Evolutionary conservation across 2,329 filamentous ascomycete genomes (phyloP).

Genomic region (Alternaria tenuissima): DNA sequence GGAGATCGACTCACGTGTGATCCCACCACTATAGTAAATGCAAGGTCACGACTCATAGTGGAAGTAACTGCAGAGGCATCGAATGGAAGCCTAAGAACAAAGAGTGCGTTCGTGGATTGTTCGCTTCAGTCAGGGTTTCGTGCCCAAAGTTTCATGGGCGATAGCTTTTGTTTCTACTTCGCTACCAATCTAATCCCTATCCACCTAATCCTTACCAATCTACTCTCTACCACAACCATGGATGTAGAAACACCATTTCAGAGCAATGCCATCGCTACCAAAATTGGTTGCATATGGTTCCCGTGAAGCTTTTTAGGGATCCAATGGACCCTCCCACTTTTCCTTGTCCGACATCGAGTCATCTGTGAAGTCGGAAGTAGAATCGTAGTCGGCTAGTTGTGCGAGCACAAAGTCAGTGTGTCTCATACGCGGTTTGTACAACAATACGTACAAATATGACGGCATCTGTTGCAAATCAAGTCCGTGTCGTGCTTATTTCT

Average conservation of each 20-base stretch:
- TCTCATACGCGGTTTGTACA: background rate
- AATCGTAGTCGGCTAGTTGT: background rate
- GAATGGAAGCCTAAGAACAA: background rate
- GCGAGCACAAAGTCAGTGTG: background rate
- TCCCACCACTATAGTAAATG: background rate
- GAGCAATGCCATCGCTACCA: background rate
- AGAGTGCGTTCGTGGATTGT: background rate
- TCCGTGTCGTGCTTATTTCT: background rate
- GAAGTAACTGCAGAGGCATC: constrained; percentile 1
- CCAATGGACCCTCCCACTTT: background rate
- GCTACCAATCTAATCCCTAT: background rate
- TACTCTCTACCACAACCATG: background rate
- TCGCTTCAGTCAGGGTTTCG: background rate
- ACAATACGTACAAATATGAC: background rate
- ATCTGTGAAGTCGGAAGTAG: background rate
- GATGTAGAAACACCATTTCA: background rate
- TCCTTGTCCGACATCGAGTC: background rate
- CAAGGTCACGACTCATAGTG: constrained; percentile 1
- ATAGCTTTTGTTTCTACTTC: background rate
- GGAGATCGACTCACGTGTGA: background rate
- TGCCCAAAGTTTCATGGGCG: background rate
- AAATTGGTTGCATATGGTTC: background rate
- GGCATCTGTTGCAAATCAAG: background rate
- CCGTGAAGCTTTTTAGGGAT: background rate
- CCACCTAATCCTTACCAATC: background rate